These are phyloP conservation scores for Chenopodium quinoa DNA, from an alignment of 148 eudicot genomes.

Conservation along the genomic window DNA sequence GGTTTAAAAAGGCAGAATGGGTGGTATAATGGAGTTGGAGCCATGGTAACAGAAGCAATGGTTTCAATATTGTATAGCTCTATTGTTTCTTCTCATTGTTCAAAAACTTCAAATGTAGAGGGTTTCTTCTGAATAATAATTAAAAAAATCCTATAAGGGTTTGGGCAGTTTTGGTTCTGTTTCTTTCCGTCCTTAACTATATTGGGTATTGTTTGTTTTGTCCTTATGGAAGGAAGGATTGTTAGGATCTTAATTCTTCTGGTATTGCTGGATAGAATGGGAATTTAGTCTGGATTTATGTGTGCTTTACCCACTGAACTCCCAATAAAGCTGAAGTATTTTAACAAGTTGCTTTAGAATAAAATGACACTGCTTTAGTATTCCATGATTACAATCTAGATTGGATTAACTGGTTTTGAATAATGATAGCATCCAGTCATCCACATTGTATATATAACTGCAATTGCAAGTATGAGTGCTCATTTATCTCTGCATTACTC, in stretches of 20 bases:
- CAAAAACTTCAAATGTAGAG: neutral
- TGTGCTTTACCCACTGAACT: neutral
- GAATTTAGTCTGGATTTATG: neutral
- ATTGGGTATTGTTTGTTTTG: neutral
- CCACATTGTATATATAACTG: neutral
- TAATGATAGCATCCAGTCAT: neutral
- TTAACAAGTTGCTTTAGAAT: neutral
- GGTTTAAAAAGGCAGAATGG: neutral
- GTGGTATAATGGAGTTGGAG: neutral
- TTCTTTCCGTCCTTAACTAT: neutral
- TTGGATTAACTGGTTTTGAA: no score
- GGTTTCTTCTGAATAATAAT: neutral
- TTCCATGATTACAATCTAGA: neutral
- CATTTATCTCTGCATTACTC: neutral
- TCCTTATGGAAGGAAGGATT: neutral
- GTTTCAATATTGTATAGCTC: neutral
- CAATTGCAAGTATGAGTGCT: neutral
- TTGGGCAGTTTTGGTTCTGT: neutral
- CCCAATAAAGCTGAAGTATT: neutral
- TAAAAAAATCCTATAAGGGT: neutral
- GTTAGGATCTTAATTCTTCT: neutral
- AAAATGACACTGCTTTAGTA: neutral
- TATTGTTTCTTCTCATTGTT: no score
- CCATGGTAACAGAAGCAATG: neutral
- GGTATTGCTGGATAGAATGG: no score